Percentiles rank a stretch among this genome's conserved stretches.
Evolutionary conservation across 2,329 filamentous ascomycete species (phyloP).

Genomic region (Pseudocercospora ulei): DNA sequence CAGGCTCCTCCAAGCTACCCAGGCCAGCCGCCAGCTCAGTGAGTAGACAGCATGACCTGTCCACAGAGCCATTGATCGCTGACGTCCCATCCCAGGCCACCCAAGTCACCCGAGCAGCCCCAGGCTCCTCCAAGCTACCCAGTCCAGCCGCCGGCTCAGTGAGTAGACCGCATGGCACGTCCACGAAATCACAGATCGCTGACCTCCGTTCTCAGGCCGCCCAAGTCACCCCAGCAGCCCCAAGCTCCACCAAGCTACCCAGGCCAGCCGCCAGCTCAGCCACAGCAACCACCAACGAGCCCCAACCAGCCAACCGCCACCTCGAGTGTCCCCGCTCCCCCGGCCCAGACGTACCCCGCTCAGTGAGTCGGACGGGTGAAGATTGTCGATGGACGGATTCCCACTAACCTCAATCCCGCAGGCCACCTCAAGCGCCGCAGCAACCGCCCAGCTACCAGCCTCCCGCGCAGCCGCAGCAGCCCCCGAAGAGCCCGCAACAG

Average conservation of each 20-base stretch:
- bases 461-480: no score
- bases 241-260: background rate
- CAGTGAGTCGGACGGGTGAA: no score
- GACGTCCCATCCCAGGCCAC: background rate
- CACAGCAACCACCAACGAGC: slow-evolving; percentile 2
- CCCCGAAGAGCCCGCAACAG: background rate
- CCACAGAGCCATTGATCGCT: background rate
- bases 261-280: background rate
- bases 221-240: background rate
- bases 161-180: background rate
- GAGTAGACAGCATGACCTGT: background rate
- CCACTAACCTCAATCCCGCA: no score
- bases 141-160: no score
- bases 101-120: background rate
- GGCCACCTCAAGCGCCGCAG: no score
- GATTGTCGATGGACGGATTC: no score
- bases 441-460: no score
- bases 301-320: background rate
- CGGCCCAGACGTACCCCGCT: background rate
- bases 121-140: background rate
- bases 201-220: background rate
- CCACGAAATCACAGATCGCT: background rate
- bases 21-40: no score
- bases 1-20: background rate
- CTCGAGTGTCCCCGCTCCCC: background rate